Percentiles rank a stretch among this genome's conserved stretches.
Evolutionary conservation across 192 early-diverging fungal genomes (phyloP).

Genomic region (Entomortierella beljakovae): DNA sequence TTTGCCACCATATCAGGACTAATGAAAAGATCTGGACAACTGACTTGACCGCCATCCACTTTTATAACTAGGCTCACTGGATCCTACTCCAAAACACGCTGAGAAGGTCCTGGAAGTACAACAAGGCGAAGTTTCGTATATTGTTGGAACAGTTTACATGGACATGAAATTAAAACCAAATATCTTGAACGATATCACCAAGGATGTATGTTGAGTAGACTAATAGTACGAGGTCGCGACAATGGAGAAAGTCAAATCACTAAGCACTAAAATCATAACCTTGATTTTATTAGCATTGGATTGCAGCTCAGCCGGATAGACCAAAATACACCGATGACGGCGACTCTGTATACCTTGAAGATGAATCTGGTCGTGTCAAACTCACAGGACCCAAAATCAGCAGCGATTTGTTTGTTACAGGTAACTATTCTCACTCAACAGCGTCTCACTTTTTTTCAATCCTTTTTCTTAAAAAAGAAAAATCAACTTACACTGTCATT

Average conservation of each 20-base stretch:
- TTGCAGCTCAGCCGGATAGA: constrained; percentile 69
- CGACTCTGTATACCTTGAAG: constrained; percentile 81
- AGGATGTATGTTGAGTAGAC: constrained; percentile 69
- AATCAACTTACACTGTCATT: not conserved
- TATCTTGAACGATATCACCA: constrained; percentile 89
- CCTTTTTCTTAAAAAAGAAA: not conserved
- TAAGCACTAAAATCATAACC: not conserved
- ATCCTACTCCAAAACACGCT: constrained; percentile 57
- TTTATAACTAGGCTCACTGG: constrained; percentile 17
- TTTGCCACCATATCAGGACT: too few relatives aligned
- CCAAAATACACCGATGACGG: constrained; percentile 74
- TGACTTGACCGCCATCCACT: not conserved
- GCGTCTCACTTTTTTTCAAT: too few relatives aligned
- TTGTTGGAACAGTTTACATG: constrained; percentile 90
- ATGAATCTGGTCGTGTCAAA: constrained; percentile 91
- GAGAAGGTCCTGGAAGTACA: constrained; percentile 81
- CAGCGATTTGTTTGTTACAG: constrained; percentile 76
- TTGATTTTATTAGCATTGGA: constrained; percentile 66
- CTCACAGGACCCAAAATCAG: constrained; percentile 73
- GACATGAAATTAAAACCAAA: constrained; percentile 92
- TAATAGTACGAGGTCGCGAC: not conserved
- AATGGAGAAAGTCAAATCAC: not conserved
- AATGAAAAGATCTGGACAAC: not conserved
- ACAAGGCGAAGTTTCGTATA: constrained; percentile 69
- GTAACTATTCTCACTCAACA: constrained; percentile 41